These are phyloP conservation scores for Colletotrichum abscissum DNA, from an alignment of 2,329 filamentous ascomycete species.

Conservation along the genomic window DNA sequence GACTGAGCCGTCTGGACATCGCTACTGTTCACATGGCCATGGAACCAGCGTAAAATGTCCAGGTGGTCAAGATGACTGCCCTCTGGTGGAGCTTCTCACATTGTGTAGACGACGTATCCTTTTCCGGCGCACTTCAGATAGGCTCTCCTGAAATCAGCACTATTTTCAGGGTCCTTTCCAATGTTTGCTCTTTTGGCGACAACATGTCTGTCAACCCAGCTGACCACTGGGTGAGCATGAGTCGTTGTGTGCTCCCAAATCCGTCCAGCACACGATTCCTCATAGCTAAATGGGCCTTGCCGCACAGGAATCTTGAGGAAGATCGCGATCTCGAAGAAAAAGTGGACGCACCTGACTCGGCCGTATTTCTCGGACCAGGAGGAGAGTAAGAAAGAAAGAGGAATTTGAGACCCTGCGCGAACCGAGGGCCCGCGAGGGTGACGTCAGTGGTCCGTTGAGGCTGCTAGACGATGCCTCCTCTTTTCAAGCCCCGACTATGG, in stretches of 20 bases:
- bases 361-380: slow-evolving; percentile 3
- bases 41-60: neutral
- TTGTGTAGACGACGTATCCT: neutral
- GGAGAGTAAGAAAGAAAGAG: neutral
- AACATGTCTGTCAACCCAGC: neutral
- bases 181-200: neutral
- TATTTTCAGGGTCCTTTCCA: slow-evolving; percentile 15
- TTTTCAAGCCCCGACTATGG: slow-evolving; percentile 1
- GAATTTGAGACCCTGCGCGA: slow-evolving; percentile 26
- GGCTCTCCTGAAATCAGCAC: neutral
- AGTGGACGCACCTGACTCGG: slow-evolving; percentile 29
- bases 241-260: neutral
- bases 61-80: neutral
- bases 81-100: neutral
- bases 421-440: slow-evolving; percentile 19
- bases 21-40: neutral
- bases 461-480: slow-evolving; percentile 6
- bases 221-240: neutral
- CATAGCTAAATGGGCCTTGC: neutral
- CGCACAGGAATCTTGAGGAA: neutral
- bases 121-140: neutral
- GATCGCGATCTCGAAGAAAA: slow-evolving; percentile 8
- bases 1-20: neutral
- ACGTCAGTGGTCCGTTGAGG: slow-evolving; percentile 24
- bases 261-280: neutral